Base-by-base conservation (phyloP, 495 filamentous ascomycete genomes). In the Lentithecium fluviatile region DNA sequence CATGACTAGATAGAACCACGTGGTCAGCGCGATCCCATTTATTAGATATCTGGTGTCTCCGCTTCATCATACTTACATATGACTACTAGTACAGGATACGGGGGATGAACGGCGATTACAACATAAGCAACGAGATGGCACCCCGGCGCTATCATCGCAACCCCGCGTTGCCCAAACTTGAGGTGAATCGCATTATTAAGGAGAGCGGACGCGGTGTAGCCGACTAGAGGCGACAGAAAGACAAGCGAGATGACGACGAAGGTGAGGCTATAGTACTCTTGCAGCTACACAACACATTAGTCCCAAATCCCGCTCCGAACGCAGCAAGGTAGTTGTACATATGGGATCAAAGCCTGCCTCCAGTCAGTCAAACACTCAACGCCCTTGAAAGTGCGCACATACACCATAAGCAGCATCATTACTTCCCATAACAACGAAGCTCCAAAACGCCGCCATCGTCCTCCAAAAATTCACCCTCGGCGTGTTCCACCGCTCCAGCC, bases 331-430 rank as follows among this genome's bases (percentile, higher is more conserved):
- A 15, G 19, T 32, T 60, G n/a, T 65, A 73, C 71, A 64, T 75
- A 74, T 53, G 78, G 87, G 65, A 89, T 83, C 29, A 90, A 74
- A 64, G 87, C 81, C 82, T 86, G 49, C 11, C 26, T 61, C 12
- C 6, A 23, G 12, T 38, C 7, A 29, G 12, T 51, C 55, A n/a
- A n/a, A n/a, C n/a, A n/a, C n/a, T n/a, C n/a, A n/a, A n/a, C n/a
- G n/a, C n/a, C n/a, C n/a, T n/a, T n/a, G n/a, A n/a, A n/a, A n/a
- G n/a, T n/a, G n/a, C n/a, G 2, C 45, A 73, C 84, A 78, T 75
- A 89, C 88, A 43, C 90, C 90, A 64, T 87, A 87, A 1, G 87
- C 87, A 19, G 85, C 87, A 76, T 96, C 91, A 70, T 90, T 94
- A 67, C 83, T 79, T 6, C 91, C 91, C 83, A 94, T 85, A 5